Evolutionary conservation across 2,329 filamentous ascomycete species (phyloP).

Genomic region (Torrubiella hemipterigena): DNA sequence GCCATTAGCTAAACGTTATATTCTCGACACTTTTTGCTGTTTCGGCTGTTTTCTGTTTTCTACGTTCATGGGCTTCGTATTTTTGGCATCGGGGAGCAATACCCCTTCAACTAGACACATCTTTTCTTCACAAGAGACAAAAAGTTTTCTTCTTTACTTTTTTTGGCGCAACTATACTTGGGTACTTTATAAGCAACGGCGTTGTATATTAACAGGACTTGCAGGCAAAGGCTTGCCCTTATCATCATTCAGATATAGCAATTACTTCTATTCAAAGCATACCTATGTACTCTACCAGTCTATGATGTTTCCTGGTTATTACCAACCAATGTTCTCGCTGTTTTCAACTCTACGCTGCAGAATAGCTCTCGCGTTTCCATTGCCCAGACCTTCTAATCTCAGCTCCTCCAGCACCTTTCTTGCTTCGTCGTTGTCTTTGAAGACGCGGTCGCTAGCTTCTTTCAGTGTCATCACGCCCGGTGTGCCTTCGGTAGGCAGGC

Average conservation of each 20-base stretch:
- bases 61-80: no score
- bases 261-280: no score
- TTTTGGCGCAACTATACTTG: not conserved
- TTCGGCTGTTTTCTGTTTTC: no score
- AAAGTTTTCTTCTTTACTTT: not conserved
- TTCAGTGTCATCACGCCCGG: slow-evolving; percentile 31
- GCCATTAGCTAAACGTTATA: slow-evolving; percentile 35
- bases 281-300: no score
- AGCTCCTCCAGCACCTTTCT: slow-evolving; percentile 50
- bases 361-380: slow-evolving; percentile 53
- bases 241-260: not conserved
- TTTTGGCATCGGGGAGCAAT: no score
- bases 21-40: not conserved
- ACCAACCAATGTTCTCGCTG: slow-evolving; percentile 30
- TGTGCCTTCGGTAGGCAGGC: slow-evolving; percentile 35
- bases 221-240: not conserved
- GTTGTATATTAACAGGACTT: not conserved
- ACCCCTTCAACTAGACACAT: no score
- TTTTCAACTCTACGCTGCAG: slow-evolving; percentile 57
- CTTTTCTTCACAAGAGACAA: not conserved
- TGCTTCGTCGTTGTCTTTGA: slow-evolving; percentile 44
- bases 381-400: slow-evolving; percentile 46
- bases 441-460: slow-evolving; percentile 41
- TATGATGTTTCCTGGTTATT: slow-evolving; percentile 2
- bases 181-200: not conserved